phyloP scores from a whole-genome alignment of 2,329 filamentous ascomycete genomes.

The Paraphaeosphaeria sporulosa region DNA sequence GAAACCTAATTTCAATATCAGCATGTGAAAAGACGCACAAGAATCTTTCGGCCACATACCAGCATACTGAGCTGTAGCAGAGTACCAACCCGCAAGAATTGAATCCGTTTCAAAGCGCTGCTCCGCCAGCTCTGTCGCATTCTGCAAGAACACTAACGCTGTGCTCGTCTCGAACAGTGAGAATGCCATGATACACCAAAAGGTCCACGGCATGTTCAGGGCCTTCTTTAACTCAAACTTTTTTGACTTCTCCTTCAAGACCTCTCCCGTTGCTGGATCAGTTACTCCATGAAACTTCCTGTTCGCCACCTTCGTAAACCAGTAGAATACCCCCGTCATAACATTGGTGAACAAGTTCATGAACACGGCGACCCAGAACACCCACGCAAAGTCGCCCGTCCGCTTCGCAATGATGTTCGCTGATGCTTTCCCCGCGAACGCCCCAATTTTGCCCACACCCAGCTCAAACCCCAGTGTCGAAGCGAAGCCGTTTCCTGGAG shows the following conservation, averaged over 20 bases:
- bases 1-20: conserved; percentile 47
- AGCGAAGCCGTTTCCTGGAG: conserved; percentile 67
- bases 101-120: conserved; percentile 64
- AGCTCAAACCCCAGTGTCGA: conserved; percentile 68
- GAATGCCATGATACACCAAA: conserved; percentile 64
- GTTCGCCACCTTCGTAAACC: conserved; percentile 62
- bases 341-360: conserved; percentile 71
- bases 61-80: conserved; percentile 63
- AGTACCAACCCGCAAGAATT: conserved; percentile 68
- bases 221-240: conserved; percentile 65
- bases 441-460: conserved; percentile 67
- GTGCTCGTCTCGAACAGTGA: conserved; percentile 67
- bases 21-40: background rate
- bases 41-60: conserved; percentile 30
- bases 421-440: conserved; percentile 66
- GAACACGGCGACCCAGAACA: conserved; percentile 68
- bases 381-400: conserved; percentile 68
- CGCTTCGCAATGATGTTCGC: conserved; percentile 67
- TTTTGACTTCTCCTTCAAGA: conserved; percentile 66
- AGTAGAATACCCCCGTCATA: conserved; percentile 63
- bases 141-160: conserved; percentile 62
- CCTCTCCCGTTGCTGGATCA: conserved; percentile 66
- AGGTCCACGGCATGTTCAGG: conserved; percentile 66
- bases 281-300: conserved; percentile 56
- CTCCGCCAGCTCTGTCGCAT: conserved; percentile 68